Evolutionary conservation across 768 basidiomycete species (phyloP), one percentile per base, ranked within the genome.

Genomic region (Leccinum imitatum): DNA sequence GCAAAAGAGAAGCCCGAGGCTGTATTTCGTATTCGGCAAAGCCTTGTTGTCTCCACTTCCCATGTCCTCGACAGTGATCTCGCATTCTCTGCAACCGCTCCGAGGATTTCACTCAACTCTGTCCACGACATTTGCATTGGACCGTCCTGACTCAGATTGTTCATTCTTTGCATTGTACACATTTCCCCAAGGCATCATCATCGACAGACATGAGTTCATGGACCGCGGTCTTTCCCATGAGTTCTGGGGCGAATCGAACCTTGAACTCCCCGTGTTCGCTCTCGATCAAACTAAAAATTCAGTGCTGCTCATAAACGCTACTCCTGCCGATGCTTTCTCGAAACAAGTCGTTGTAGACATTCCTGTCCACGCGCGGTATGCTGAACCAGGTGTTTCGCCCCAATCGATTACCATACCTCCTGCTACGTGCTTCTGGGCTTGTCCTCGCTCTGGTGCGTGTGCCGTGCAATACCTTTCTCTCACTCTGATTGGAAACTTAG

Each of bases 301-400:
- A 6, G 54, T 78, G 9, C 62, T 79, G 31, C 69, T 79, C 44
- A 25, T 81, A 47, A 67, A 70, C 37, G 68, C 69, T 4, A 67
- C 71, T 6, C 50, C 54, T 3, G 14, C 57, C 46, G 33, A 39
- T 58, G 48, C 58, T 47, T 62, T 14, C 41, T 19, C 21, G 19
- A 54, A 63, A 35, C 60, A 53, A 23, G 50, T 67, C 19, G 47
- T 59, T 0, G 55, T 79, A 23, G 71, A 77, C 23, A 59, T 82
- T 6, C 82, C 81, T 8, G 56, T 82, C 46, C 81, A 82, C 62
- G 74, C 73, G 17, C 77, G 81, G 14, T 82, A 82, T 60, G 76
- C 75, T 25, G 57, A 61, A 48, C 77, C 75, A 41, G 48, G 55
- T 14, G 41, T 55, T 19, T 61, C 64, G 10, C 55, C 63, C 54